A percentile compares a stretch with the other conserved stretches of the same genome.
These are phyloP conservation scores for Azolla pinnata DNA, from an alignment of 75 land plant genomes.

Conservation along the genomic window DNA sequence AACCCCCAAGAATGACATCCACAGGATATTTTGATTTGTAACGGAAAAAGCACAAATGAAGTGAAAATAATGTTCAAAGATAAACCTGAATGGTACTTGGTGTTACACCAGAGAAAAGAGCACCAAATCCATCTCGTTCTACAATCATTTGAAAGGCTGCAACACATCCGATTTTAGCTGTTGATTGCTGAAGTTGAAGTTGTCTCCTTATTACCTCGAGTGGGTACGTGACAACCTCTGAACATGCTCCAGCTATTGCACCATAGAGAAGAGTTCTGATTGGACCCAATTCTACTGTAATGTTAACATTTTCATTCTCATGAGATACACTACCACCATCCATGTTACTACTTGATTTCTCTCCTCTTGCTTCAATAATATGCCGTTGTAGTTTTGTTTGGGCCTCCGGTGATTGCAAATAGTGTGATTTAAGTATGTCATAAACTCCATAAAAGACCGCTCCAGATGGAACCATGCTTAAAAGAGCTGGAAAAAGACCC, in stretches of 20 bases:
- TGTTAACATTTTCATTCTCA: not conserved
- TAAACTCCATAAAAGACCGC: constrained; percentile 51
- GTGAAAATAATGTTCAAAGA: not conserved
- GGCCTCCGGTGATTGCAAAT: constrained; percentile 24
- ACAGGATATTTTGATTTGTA: no score
- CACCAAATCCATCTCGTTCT: constrained; percentile 28
- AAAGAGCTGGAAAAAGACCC: constrained; percentile 32
- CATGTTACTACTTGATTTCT: no score
- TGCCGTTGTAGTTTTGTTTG: not conserved
- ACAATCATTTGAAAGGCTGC: constrained; percentile 18
- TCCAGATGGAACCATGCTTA: constrained; percentile 43
- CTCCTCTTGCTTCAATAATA: not conserved
- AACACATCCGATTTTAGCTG: constrained; percentile 18
- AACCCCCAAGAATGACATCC: no score
- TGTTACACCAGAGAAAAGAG: constrained; percentile 32
- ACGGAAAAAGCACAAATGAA: no score
- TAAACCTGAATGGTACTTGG: constrained; percentile 43
- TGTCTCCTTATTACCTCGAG: constrained; percentile 42
- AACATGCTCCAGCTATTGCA: constrained; percentile 44
- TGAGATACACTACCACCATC: not conserved
- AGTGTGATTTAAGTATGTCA: constrained; percentile 38
- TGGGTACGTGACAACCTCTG: constrained; percentile 46
- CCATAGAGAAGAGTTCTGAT: constrained; percentile 41
- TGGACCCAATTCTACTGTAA: constrained; percentile 23
- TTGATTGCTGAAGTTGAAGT: constrained; percentile 34